Conservation (phyloP, 495 filamentous ascomycete species). For the Penicillium nucicola region DNA sequence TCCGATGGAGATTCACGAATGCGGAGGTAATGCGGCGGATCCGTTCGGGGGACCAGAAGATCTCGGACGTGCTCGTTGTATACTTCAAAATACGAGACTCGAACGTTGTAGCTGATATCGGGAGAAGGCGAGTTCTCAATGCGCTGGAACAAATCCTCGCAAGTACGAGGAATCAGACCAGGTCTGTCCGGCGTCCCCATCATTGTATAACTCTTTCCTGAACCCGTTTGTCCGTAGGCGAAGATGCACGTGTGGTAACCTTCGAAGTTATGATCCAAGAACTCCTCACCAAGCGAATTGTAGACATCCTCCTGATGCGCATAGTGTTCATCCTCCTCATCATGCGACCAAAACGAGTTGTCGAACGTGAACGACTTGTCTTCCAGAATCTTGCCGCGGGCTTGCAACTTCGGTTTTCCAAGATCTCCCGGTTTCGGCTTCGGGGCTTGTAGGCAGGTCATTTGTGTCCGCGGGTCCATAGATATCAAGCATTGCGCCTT, state of each 20-base stretch:
- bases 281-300: conserved; percentile 90
- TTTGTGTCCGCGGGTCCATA: conserved; percentile 84
- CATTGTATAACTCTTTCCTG: conserved; percentile 98
- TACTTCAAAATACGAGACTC: conserved; percentile 97
- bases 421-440: conserved; percentile 61
- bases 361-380: conserved; percentile 95
- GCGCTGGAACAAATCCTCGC: conserved; percentile 91
- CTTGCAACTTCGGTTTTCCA: conserved; percentile 63
- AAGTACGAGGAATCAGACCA: conserved; percentile 94
- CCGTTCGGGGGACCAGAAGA: conserved; percentile 72
- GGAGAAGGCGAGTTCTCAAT: conserved; percentile 81
- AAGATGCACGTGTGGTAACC: conserved; percentile 99
- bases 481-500: conserved; percentile 78
- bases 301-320: conserved; percentile 92
- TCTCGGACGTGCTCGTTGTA: conserved; percentile 99
- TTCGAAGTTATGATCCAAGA: conserved; percentile 98
- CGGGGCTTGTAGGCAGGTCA: conserved; percentile 65
- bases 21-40: conserved; percentile 88
- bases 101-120: conserved; percentile 92
- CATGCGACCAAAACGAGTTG: conserved; percentile 95
- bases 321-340: conserved; percentile 69
- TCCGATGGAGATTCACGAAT: conserved; percentile 94
- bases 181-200: conserved; percentile 90
- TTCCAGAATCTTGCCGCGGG: conserved; percentile 70
- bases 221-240: conserved; percentile 96